Evolutionary conservation across 1,284 basidiomycete genomes (phyloP), one percentile per base, ranked within the genome.

Genomic region (Cutaneotrichosporon dermatis): DNA sequence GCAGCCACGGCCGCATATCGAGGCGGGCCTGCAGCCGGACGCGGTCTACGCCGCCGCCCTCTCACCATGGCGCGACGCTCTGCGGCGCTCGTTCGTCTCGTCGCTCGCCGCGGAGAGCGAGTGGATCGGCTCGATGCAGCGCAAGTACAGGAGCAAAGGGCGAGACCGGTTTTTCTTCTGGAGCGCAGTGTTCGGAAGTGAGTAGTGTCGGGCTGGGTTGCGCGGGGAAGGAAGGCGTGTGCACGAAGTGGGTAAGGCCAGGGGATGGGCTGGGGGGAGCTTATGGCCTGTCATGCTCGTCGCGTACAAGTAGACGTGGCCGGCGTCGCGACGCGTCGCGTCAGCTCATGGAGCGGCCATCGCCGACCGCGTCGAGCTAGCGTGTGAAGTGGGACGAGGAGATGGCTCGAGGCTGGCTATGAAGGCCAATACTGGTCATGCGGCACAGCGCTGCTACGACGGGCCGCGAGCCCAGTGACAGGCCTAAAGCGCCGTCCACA

Each of bases 91-190:
- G 52, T 77, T 93, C n/a, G 81, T 92, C 35, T 74, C 73, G 55
- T 78, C 78, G 43, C 82, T 94, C 25, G 77, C 82, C 45, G 73
- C 76, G 64, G 91, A 95, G 79, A 88, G 86, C 39, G 72, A 79
- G 57, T 72, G 85, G 54, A 81, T 95, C 59, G 87, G 85, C 1
- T 78, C 73, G 35, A 83, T 91, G 80, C 92, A 94, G 84, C 86
- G 84, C 56, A 53, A 81, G 71, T 56, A 67, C 12, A 83, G 90
- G 35, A 84, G 82, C 1, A 85, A 88, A 1, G 86, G 83, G 79
- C 79, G 92, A 16, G 94, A 99, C 76, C 80, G 80, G 1, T 97
- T 90, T 73, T 97, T 99, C 73, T 86, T 95, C 60, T 91, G 94
- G 74, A 89, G 90, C 0, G 92, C 91, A 1, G 83, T 90, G 0